Evolutionary conservation across 441 rosid species (phyloP), one percentile per base, ranked within the genome.

Genomic region (Pelargonium fulgidum): DNA sequence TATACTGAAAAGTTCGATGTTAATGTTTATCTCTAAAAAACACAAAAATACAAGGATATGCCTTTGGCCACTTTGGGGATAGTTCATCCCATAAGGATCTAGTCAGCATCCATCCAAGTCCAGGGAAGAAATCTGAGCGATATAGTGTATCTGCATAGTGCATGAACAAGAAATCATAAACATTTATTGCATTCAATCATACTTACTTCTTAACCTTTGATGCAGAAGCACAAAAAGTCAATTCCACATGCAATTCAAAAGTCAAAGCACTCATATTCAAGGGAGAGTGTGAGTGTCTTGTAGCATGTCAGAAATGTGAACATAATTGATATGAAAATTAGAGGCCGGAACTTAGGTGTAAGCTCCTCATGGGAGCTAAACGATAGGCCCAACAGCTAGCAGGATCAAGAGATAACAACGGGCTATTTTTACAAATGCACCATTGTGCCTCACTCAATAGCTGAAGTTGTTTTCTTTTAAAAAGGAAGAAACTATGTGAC

Each of bases 21-120:
- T 17, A 17, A 17, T 17, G 26, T 3, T 56, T 16, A 14, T 52
- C 14, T 14, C 8, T 56, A 10, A 17, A 56, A 56, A 56, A 54
- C 62, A 64, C 64, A 72, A 74, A 52, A 73, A 2, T 3, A 44
- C 56, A 83, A 91, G 99, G 99, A 94, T 94, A 94, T 94, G 99
- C 99, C 77, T 90, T 93, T 63, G 97, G 99, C 97, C 99, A 94
- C 85, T 94, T 91, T 11, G 97, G 99, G 69, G 97, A 94, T 64
- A 94, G 87, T 80, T 91, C 99, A 83, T 88, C 91, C 99, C 99
- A 91, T 64, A 82, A 87, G 59, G 85, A 70, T 80, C 76, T 87
- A 68, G 90, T 73, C 81, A 94, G 87, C 97, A 94, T 90, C 99
- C 97, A 94, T 64, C 99, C 97, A 62, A 93, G 91, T 73, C 99